Evolutionary conservation across 1,139 yeast genomes (phyloP).

Genomic region (Hyphopichia fennica): DNA sequence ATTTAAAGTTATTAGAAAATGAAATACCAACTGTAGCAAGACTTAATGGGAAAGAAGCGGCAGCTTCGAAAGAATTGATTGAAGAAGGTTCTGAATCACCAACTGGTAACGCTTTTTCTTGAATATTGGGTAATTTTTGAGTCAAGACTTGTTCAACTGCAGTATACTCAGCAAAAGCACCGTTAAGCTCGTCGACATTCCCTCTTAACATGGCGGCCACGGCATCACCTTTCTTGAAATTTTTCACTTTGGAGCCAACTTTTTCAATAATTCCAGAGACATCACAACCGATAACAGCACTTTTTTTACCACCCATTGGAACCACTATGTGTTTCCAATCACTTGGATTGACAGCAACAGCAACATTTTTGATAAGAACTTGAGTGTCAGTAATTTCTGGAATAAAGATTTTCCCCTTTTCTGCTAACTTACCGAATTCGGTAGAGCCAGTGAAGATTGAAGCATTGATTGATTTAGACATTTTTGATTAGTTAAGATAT

Average conservation of each 20-base stretch:
- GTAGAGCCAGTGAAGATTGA: slow-evolving; percentile 15
- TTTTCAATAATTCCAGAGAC: slow-evolving; percentile 56
- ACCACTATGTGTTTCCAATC: slow-evolving; percentile 62
- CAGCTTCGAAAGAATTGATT: slow-evolving; percentile 56
- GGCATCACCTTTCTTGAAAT: slow-evolving; percentile 51
- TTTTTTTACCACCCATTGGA: background rate
- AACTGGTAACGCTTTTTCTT: slow-evolving; percentile 10
- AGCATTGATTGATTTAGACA: slow-evolving; percentile 13
- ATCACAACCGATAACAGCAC: slow-evolving; percentile 51
- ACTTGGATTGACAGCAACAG: slow-evolving; percentile 71
- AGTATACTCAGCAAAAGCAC: slow-evolving; percentile 62
- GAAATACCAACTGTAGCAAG: slow-evolving; percentile 46
- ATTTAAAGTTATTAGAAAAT: slow-evolving; percentile 21
- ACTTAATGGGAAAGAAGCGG: slow-evolving; percentile 58
- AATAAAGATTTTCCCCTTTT: slow-evolving; percentile 21
- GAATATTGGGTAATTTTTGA: slow-evolving; percentile 22
- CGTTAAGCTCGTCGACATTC: slow-evolving; percentile 34
- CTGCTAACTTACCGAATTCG: slow-evolving; percentile 13
- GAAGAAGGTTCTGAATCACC: slow-evolving; percentile 28
- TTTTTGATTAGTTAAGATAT: no score
- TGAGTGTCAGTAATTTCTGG: slow-evolving; percentile 37
- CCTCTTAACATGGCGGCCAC: slow-evolving; percentile 28
- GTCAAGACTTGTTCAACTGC: slow-evolving; percentile 37
- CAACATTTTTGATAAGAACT: slow-evolving; percentile 54
- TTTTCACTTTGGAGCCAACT: slow-evolving; percentile 57